A percentile compares a stretch with the other conserved stretches of the same genome.
phyloP scores from a whole-genome alignment of 257 asterid species.

The Orobanche coerulescens region DNA sequence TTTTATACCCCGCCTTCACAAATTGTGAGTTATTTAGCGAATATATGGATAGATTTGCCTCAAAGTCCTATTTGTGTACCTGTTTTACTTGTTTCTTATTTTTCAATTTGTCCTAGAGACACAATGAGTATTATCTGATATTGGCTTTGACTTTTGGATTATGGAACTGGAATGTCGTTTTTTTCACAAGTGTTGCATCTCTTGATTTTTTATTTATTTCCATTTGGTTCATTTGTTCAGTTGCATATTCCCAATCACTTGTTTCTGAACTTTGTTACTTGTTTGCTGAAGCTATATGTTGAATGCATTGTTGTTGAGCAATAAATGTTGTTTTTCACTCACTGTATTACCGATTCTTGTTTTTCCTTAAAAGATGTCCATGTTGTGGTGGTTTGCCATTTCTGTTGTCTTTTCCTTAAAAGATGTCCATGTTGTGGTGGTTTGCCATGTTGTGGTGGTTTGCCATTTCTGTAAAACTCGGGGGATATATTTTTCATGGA shows the following conservation, averaged over 20 bases:
- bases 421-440: not conserved
- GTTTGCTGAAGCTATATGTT: not conserved
- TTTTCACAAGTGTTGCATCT: not conserved
- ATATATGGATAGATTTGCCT: slow-evolving; percentile 27
- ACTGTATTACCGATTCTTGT: not conserved
- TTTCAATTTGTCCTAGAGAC: slow-evolving; percentile 18
- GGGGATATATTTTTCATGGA: too few relatives aligned
- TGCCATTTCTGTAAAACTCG: too few relatives aligned
- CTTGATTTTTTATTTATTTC: not conserved
- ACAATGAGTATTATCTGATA: slow-evolving; percentile 21
- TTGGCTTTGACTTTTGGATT: slow-evolving; percentile 18
- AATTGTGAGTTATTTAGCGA: slow-evolving; percentile 31
- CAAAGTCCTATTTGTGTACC: slow-evolving; percentile 27
- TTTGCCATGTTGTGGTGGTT: not conserved
- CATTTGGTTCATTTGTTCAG: not conserved
- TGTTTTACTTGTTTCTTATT: slow-evolving; percentile 18
- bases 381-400: not conserved
- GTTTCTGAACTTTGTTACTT: not conserved
- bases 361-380: not conserved
- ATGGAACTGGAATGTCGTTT: slow-evolving; percentile 19
- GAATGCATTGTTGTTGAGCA: slow-evolving; percentile 2
- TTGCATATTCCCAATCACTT: not conserved
- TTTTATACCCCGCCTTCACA: slow-evolving; percentile 22
- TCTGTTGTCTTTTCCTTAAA: not conserved
- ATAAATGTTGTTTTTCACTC: not conserved